A percentile compares a stretch with the other conserved stretches of the same genome.
Conservation (phyloP, 176 grass and related monocot genomes). For the Phragmites australis region DNA sequence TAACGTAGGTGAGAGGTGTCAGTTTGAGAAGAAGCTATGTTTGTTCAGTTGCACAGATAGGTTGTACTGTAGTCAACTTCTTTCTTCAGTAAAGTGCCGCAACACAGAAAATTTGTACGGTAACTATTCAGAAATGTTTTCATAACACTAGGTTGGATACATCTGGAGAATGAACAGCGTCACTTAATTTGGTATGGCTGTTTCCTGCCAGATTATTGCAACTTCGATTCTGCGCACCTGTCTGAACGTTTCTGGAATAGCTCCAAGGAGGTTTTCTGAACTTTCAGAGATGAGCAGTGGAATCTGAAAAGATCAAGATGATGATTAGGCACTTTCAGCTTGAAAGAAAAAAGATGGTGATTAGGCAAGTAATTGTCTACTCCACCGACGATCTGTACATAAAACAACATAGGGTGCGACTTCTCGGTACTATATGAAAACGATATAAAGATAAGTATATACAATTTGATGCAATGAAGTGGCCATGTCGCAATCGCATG, state of each 20-base stretch:
- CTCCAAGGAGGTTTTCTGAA: neutral
- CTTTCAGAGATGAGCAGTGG: neutral
- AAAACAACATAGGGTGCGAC: neutral
- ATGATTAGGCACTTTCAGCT: too few relatives aligned
- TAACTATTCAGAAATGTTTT: neutral
- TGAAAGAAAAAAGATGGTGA: too few relatives aligned
- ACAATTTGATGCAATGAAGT: neutral
- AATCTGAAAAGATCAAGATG: neutral
- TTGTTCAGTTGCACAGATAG: neutral
- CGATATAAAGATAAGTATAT: neutral
- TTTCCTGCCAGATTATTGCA: neutral
- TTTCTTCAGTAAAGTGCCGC: neutral
- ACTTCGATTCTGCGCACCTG: neutral
- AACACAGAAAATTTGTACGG: too few relatives aligned
- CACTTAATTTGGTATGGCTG: neutral
- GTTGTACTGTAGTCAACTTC: neutral
- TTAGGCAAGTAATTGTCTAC: too few relatives aligned
- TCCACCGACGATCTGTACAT: neutral
- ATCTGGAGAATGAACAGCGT: neutral
- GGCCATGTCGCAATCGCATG: neutral
- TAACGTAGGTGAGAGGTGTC: neutral
- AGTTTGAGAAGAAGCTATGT: neutral
- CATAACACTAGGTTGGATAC: neutral
- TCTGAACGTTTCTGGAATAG: neutral
- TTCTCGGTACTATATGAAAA: neutral